phyloP scores from a whole-genome alignment of 2,329 filamentous ascomycete species.

The Penicillium sp. region DNA sequence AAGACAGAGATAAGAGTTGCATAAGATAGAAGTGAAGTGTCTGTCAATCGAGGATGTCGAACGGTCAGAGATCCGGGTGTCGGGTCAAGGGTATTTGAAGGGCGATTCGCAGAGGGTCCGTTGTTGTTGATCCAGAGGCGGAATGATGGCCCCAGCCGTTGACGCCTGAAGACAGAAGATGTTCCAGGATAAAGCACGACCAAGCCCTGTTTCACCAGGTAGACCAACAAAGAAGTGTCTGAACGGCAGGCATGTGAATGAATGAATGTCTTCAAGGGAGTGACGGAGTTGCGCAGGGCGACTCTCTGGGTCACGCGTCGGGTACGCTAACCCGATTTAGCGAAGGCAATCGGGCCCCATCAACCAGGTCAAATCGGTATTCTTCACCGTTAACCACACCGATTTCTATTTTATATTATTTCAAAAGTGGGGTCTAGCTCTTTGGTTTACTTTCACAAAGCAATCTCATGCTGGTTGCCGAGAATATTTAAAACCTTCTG shows the following conservation, averaged over 20 bases:
- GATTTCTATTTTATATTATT: not conserved
- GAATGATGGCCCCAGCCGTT: not conserved
- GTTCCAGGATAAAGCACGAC: not conserved
- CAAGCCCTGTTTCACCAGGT: conserved; percentile 8
- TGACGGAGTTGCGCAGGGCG: conserved; percentile 32
- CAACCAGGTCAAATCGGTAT: not conserved
- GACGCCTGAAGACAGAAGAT: not conserved
- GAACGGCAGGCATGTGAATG: conserved; percentile 10
- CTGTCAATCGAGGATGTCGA: not conserved
- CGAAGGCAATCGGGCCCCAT: conserved; percentile 3
- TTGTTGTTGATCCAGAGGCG: conserved; percentile 10
- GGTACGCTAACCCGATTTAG: conserved; percentile 37
- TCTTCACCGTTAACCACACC: not conserved
- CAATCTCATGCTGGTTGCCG: conserved; percentile 4
- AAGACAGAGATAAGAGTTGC: conserved; percentile 1
- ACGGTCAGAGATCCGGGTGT: not conserved
- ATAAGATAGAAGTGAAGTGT: conserved; percentile 13
- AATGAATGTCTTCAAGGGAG: conserved; percentile 20
- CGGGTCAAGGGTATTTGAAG: conserved; percentile 12
- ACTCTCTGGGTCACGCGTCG: conserved; percentile 41
- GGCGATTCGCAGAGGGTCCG: conserved; percentile 8
- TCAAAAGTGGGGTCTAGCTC: not conserved
- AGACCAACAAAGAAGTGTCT: conserved; percentile 12
- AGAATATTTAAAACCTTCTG: not conserved
- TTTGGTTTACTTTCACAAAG: not conserved